phyloP scores from a whole-genome alignment of 352 stramenopile species.

The Peronospora destructor region DNA sequence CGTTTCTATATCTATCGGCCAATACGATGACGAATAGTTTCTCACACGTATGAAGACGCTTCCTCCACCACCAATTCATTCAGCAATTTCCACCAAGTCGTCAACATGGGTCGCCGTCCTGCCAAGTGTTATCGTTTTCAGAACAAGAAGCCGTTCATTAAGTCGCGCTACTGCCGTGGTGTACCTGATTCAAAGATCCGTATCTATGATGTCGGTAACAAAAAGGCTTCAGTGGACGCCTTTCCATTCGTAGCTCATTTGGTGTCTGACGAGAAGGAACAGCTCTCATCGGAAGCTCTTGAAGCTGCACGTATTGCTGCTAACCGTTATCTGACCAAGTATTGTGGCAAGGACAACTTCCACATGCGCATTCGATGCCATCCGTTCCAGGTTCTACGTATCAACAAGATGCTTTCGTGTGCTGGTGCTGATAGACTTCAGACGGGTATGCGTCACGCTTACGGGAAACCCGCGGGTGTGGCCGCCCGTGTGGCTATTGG shows the following conservation, averaged over 20 bases:
- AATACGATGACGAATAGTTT: neutral
- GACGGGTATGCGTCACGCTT: conserved; percentile 98
- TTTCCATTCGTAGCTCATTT: conserved; percentile 99
- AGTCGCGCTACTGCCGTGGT: conserved; percentile 99
- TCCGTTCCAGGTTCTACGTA: conserved; percentile 98
- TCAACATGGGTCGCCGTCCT: conserved; percentile 66
- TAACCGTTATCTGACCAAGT: conserved; percentile 99
- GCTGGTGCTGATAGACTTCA: conserved; percentile 97
- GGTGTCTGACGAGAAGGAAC: conserved; percentile 90
- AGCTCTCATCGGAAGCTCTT: conserved; percentile 95
- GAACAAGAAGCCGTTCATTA: conserved; percentile 99
- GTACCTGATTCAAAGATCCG: conserved; percentile 95
- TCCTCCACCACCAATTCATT: conserved; percentile 14
- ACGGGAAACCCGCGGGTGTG: conserved; percentile 97
- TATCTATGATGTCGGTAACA: conserved; percentile 99
- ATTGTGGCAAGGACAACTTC: conserved; percentile 97
- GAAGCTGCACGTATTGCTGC: conserved; percentile 97
- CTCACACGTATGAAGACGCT: too few species aligned
- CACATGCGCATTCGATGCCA: conserved; percentile 99
- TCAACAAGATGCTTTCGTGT: conserved; percentile 99
- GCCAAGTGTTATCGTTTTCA: conserved; percentile 99
- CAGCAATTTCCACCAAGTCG: conserved; percentile 31
- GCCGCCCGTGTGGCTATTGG: conserved; percentile 98
- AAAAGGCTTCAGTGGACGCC: conserved; percentile 95
- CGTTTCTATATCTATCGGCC: neutral